These are phyloP conservation scores for Cercospora sp. DNA, from an alignment of 2,329 filamentous ascomycete species.

Conservation along the genomic window DNA sequence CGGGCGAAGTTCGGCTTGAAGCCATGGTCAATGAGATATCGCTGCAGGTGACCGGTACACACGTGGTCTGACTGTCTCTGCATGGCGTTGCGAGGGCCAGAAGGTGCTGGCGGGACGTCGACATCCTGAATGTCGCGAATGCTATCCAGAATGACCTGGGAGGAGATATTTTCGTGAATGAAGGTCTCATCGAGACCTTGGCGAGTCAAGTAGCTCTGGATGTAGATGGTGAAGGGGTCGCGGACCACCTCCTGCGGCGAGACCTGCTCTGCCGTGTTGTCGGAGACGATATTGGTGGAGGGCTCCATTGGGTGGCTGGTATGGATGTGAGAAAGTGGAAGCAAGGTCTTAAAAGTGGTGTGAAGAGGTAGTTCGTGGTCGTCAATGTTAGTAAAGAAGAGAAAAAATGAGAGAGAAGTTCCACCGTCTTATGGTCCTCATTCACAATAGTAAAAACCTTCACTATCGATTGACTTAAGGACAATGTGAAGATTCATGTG, in stretches of 20 bases:
- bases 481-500: slow-evolving; percentile 3
- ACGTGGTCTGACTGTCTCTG: neutral
- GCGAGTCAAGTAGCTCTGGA: neutral
- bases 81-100: neutral
- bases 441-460: neutral
- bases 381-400: neutral
- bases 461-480: neutral
- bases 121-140: neutral
- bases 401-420: neutral
- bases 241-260: neutral
- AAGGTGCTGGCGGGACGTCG: neutral
- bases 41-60: slow-evolving; percentile 2
- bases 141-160: neutral
- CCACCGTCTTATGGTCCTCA: neutral
- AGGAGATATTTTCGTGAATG: slow-evolving; percentile 1
- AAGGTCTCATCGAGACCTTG: slow-evolving; percentile 6
- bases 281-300: neutral
- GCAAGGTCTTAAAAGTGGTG: neutral
- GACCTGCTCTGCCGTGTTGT: neutral
- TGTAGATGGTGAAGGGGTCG: slow-evolving; percentile 5
- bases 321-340: neutral
- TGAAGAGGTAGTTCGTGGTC: neutral
- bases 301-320: neutral
- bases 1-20: neutral
- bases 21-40: slow-evolving; percentile 7